Base-by-base conservation (phyloP, 179 eudicot genomes). In the Nepenthes alata region DNA sequence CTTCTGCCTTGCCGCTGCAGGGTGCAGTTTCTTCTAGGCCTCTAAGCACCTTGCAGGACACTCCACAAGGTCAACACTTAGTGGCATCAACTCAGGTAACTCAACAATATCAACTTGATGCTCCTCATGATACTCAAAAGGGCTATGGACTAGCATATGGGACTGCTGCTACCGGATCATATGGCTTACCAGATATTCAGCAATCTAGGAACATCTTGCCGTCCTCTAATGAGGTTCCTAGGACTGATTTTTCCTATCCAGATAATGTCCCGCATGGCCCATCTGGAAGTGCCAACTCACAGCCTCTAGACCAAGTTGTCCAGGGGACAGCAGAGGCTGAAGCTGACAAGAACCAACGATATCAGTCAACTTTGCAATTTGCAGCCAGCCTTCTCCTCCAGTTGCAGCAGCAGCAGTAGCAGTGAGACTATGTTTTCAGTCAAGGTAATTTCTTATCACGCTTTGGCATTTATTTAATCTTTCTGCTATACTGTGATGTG, bases 361-460 rank as follows among this genome's bases (percentile, higher is more conserved):
- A 94, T 73, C 89, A 83, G 57, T 77, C 97, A 67, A 90, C 99
- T 35, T 72, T 94, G 25, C 83, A 90, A 48, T 85, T 94, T 78
- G 99, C 99, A 44, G 95, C 96, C 53, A 82, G 75, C 72, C 97
- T 94, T 65, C 91, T 94, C 13, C 65, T 74, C 11, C 86, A 88
- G 78, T 76, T 94, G 74, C 89, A 91, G 63, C 95, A 89, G 77
- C 82, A 76, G 67, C 85, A 77, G 47, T 79, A 75, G 67, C 78
- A 75, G 56, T 25, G 25, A 25, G 25, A 25, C 25, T 55, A 72
- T 34, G 71, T 61, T 67, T 78, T 35, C 77, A 77, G 45, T 38
- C 37, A 44, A 70, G 75, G 79, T 75, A 75, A 71, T 39, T 49
- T 67, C 75, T 71, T 41, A 39, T 62, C 36, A 57, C 45, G 0